A percentile compares a stretch with the other conserved stretches of the same genome.
These are phyloP conservation scores for Lactifluus piperatus DNA, from an alignment of 768 basidiomycete genomes.

Conservation along the genomic window DNA sequence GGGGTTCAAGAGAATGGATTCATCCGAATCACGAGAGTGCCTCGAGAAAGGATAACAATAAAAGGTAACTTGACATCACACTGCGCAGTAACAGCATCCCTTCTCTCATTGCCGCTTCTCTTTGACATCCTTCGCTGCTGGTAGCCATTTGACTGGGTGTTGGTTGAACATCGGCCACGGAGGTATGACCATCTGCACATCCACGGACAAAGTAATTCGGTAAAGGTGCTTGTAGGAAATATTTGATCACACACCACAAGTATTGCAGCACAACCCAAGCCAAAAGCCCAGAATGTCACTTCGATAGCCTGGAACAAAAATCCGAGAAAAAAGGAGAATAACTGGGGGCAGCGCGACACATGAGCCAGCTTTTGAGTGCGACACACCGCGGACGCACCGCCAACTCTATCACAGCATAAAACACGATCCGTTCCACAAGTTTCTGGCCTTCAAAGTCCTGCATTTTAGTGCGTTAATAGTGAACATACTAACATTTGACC, in stretches of 20 bases:
- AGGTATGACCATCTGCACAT: constrained; percentile 47
- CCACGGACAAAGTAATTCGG: background rate
- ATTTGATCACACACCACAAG: constrained; percentile 16
- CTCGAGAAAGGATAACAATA: background rate
- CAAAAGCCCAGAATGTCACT: constrained; percentile 45
- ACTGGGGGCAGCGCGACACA: constrained; percentile 27
- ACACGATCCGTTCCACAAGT: constrained; percentile 39
- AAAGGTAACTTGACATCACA: background rate
- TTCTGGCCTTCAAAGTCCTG: constrained; percentile 61
- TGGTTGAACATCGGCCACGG: constrained; percentile 62
- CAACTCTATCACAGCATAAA: constrained; percentile 35
- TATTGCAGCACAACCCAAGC: constrained; percentile 21
- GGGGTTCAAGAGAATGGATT: background rate
- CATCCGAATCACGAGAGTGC: no score
- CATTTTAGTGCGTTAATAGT: background rate
- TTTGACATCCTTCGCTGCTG: constrained; percentile 27
- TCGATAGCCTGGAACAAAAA: constrained; percentile 47
- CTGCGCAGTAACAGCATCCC: background rate
- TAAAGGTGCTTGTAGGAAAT: constrained; percentile 5
- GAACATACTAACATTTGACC: background rate
- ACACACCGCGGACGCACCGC: constrained; percentile 33
- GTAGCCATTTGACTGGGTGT: constrained; percentile 56
- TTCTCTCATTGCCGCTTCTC: constrained; percentile 21
- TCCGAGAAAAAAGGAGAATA: constrained; percentile 47
- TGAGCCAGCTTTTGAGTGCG: background rate